Base-by-base conservation (phyloP, 176 grass and related monocot species). In the Zizania latifolia region DNA sequence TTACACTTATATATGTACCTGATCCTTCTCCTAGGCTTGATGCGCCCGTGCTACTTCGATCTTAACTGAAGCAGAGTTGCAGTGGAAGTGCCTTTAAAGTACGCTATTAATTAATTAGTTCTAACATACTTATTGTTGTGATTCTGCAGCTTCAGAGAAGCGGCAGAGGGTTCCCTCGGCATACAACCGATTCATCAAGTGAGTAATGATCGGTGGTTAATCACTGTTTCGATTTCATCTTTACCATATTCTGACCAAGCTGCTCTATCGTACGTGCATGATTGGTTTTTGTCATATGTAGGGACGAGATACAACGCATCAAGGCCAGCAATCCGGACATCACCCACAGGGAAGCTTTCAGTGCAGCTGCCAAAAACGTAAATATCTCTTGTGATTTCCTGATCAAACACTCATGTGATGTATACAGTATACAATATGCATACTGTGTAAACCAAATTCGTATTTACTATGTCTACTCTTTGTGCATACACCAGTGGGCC, bases 141-240 rank as follows among this genome's bases (percentile, higher is more conserved):
- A 76, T 77, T 30, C 71, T 24, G 82, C 96, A 99, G 96, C 85
- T 51, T 41, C 89, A 4, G 96, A 95, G 82, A 99, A 99, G 83
- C 72, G 96, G 36, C 96, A 99, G 82, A 88, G 96, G 88, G 96
- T 99, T 67, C 96, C 96, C 27, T 99, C 96, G 0, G 96, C 92
- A 1, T 99, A 99, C 77, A 99, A 99, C 64, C 79, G 96, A 74
- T 99, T 99, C 85, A 99, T 99, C 82, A 99, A 99, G 96, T 99
- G 80, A 88, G 95, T 70, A 10, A 67, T 70, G 3, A 0, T 28
- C 44, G 9, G 9, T 38, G 31, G 34, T 31, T 53, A 12, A 8
- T n/a, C 23, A 2, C 4, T 6, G 13, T 55, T 41, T 58, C 40
- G 3, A 41, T 34, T 4, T 0, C 17, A 12, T 24, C 21, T 36